These are phyloP conservation scores for Penicillium verrucosum DNA, from an alignment of 2,329 filamentous ascomycete species.

Conservation along the genomic window DNA sequence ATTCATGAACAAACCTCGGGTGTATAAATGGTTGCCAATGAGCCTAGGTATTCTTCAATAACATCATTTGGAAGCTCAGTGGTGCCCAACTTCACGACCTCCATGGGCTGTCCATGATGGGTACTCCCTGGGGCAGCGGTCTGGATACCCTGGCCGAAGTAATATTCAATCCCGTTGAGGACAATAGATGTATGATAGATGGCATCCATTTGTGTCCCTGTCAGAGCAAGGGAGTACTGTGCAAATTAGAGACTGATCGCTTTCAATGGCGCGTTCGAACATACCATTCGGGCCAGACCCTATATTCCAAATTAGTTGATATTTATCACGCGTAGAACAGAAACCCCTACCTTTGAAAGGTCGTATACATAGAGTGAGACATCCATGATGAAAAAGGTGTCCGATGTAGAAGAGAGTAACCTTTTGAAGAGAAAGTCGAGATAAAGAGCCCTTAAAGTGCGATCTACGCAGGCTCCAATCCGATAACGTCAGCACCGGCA, in stretches of 20 bases:
- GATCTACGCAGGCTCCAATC: conserved; percentile 17
- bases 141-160: conserved; percentile 85
- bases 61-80: conserved; percentile 78
- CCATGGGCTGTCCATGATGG: conserved; percentile 80
- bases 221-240: conserved; percentile 56
- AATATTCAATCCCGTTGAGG: conserved; percentile 79
- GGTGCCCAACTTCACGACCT: conserved; percentile 68
- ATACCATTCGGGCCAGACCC: conserved; percentile 55
- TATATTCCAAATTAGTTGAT: conserved; percentile 29
- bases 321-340: conserved; percentile 18
- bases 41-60: conserved; percentile 82
- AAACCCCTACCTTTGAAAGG: conserved; percentile 55
- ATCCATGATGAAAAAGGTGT: conserved; percentile 54
- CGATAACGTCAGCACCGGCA: conserved; percentile 29
- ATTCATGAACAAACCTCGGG: conserved; percentile 55
- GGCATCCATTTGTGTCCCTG: conserved; percentile 76
- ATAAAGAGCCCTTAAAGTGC: neutral
- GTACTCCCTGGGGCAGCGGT: conserved; percentile 75
- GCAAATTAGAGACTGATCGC: conserved; percentile 12
- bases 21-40: conserved; percentile 77
- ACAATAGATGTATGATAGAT: conserved; percentile 94
- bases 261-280: conserved; percentile 8
- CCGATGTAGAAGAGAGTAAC: neutral
- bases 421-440: neutral
- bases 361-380: conserved; percentile 77